Base-by-base conservation (phyloP, 2,329 filamentous ascomycete species). In the Ilyonectria destructans region DNA sequence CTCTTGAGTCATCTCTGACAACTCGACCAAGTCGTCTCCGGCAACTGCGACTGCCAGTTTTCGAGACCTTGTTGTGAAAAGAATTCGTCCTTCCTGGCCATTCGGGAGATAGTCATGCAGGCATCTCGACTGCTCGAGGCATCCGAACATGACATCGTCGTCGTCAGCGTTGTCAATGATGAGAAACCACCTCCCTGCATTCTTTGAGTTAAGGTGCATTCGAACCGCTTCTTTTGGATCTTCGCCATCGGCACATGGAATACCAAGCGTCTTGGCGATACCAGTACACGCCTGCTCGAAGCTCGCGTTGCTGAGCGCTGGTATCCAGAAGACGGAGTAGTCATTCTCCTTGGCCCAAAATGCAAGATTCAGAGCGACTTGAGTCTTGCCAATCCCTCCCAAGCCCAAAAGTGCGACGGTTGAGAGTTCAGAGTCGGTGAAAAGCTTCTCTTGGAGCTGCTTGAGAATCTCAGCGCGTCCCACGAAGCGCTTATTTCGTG, bases 111-210 rank as follows among this genome's bases (percentile, higher is more conserved):
- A 43, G 15, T 33, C 12, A 33, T 9, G 12, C 8, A 9, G 31
- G 8, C 62, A 12, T 33, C 31, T 33, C 26, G 31, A 33, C 31
- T 80, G 80, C 17, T 51, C 40, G 17, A 12, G 1, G 37, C 8
- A 10, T 2, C 6, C 17, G n/a, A 49, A 17, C 51, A 79, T 56
- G 13, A 81, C 45, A 10, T 77, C 69, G 10, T 60, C 60, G 31
- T 84, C 80, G 40, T 86, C 83, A 0, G 80, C 80, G 64, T 85
- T 86, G 58, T 84, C 81, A 13, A 85, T 69, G 1, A 85, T 72
- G 0, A 85, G 69, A 48, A 85, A 71, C 83, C 81, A 85, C 40
- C 69, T 75, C 6, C 80, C 77, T 0, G 73, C 65, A 9, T 54
- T 65, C 21, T 74, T 66, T 0, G 75, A 79, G 49, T 65, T 74